Evolutionary conservation across 2,329 filamentous ascomycete species (phyloP), one percentile per base, ranked within the genome.

Genomic region (Aureobasidium sp.): DNA sequence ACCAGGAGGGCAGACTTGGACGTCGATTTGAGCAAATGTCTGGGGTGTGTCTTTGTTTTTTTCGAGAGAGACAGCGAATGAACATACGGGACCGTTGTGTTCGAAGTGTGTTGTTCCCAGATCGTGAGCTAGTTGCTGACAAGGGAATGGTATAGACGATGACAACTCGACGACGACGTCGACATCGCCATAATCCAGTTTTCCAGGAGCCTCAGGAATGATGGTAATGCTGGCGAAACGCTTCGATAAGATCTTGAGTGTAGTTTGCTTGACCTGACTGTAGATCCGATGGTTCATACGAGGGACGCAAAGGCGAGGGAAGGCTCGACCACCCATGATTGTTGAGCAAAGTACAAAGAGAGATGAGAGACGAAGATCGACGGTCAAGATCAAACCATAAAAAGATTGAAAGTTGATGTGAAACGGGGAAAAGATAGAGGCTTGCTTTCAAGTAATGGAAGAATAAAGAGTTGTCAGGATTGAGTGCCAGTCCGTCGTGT

Each of bases 141-240:
- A 25, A 1, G 53, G 57, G n/a, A 49, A 53, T 6, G 15, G 31
- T 4, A 14, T 27, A 9, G 60, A 22, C 12, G 31, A n/a, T 3
- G 70, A 65, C 8, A 56, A 64, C 61, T 68, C 75, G 1, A 90
- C 80, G 1, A 91, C 72, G 63, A 92, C 78, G 72, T 94, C 90
- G 41, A 95, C 76, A 66, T 94, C 90, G 22, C 90, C 90, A 68
- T 84, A 82, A 67, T 85, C 82, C 0, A 66, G 45, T 72, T 94
- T 94, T 1, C 72, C 85, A 0, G 89, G 89, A 0, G 83, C 87
- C 66, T 91, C 87, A 31, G 87, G 82, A 0, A 88, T 85, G 0
- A 81, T 79, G 0, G 78, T 80, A 5, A 88, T 84, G 8, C 75
- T 76, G 0, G 29, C 41, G 3, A 87, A 73, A 1, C 75, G 67